Conservation (phyloP, 2,329 filamentous ascomycete species). For the Chaetomium strumarium region DNA sequence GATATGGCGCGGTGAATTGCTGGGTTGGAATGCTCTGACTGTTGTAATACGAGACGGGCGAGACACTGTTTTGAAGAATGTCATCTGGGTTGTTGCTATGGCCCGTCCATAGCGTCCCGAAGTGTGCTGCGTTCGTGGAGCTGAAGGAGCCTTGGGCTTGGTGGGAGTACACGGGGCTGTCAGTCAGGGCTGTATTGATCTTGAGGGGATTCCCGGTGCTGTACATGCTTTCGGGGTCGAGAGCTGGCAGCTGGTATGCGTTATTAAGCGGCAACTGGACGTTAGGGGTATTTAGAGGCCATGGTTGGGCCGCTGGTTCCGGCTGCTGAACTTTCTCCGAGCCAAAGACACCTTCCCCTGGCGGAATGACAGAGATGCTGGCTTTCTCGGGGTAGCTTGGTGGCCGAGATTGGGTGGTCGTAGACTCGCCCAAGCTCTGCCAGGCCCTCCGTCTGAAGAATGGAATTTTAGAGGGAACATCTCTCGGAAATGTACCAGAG, state of each 20-base stretch:
- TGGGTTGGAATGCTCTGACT: constrained; percentile 33
- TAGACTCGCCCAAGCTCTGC: constrained; percentile 29
- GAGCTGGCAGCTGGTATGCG: constrained; percentile 1
- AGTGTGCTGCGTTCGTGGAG: constrained; percentile 26
- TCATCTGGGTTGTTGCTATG: constrained; percentile 19
- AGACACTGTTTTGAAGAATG: constrained; percentile 32
- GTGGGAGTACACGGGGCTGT: constrained; percentile 17
- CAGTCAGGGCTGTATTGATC: constrained; percentile 2
- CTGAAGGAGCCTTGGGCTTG: constrained; percentile 26
- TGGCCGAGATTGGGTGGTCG: constrained; percentile 8
- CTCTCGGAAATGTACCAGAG: constrained; percentile 10
- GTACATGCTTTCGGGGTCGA: constrained; percentile 2
- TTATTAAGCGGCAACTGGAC: background rate
- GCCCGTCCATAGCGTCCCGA: constrained; percentile 18
- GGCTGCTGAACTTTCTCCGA: constrained; percentile 18
- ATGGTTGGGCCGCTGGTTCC: background rate
- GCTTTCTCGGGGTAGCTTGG: constrained; percentile 24
- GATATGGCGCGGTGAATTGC: constrained; percentile 33
- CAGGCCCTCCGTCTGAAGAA: constrained; percentile 29
- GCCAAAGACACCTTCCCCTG: constrained; percentile 18
- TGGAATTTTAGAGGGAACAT: constrained; percentile 31
- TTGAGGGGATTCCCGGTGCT: constrained; percentile 10
- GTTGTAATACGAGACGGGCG: constrained; percentile 34
- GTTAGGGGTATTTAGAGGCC: background rate
- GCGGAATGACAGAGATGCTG: background rate